Evolutionary conservation across 306 rosid genomes (phyloP), one percentile per base, ranked within the genome.

Genomic region (Cotoneaster glaucophyllus): DNA sequence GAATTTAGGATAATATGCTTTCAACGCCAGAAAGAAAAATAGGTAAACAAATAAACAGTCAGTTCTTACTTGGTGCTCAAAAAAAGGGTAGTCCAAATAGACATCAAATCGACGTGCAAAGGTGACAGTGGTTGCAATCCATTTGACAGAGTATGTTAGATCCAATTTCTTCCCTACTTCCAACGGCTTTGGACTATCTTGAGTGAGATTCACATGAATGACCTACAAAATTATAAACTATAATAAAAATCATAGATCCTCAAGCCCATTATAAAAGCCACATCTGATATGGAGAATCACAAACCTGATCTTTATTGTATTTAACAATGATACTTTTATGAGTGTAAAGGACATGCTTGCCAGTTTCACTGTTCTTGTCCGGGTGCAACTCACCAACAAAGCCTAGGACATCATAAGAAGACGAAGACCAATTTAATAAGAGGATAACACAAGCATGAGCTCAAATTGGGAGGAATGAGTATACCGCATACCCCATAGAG

Each of bases 241-340:
- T 64, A 71, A 79, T 32, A 44, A 67, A 81, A 29, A 53, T 57
- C 28, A 81, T 34, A 78, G 65, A 69, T 74, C 76, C 76, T 68
- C 73, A 78, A 78, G 48, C 74, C 71, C 26, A 39, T 41, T 12
- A 57, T 28, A 48, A 65, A 77, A 73, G 37, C 37, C 62, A 45
- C 44, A 81, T 70, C 25, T 17, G 73, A 80, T 61, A 81, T 74
- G 21, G 69, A 80, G 26, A 68, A 57, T 80, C 6, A 26, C 87
- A 78, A 75, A 95, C 99, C 99, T 96, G 99, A 77, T 96, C 97
- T n/a, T 92, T 89, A 64, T 96, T 96, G 88, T 86, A 96, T 78
- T 89, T 84, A 50, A 96, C 77, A 73, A 80, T 74, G 68, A 96
- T 87, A 54, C 26, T 88, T 84, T 96, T 96, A 77, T 96, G 99